phyloP scores from a whole-genome alignment of 2,329 filamentous ascomycete species.

The Cytospora schulzeri region DNA sequence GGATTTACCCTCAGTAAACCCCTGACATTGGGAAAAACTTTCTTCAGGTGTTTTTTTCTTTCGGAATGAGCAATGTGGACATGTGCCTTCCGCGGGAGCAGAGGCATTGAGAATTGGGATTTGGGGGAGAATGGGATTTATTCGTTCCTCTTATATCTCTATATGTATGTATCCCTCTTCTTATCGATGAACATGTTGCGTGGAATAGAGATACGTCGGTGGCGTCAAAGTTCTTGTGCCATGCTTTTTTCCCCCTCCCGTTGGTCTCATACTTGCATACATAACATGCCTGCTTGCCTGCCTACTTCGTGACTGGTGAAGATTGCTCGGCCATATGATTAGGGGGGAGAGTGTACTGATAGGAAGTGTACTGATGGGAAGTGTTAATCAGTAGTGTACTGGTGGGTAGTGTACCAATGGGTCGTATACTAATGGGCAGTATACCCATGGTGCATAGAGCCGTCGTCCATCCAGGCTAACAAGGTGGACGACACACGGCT shows the following conservation, averaged over 20 bases:
- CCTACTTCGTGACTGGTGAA: background rate
- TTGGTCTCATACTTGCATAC: background rate
- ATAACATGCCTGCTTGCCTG: background rate
- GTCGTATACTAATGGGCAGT: too few relatives aligned
- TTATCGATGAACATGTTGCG: conserved; percentile 8
- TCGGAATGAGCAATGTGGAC: conserved; percentile 20
- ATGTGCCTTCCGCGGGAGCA: conserved; percentile 1
- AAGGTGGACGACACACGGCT: too few relatives aligned
- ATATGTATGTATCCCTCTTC: background rate
- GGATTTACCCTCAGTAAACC: conserved; percentile 15
- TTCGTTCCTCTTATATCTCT: background rate
- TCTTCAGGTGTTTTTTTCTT: too few relatives aligned
- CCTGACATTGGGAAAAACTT: background rate
- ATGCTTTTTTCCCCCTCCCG: background rate
- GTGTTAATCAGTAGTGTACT: too few relatives aligned
- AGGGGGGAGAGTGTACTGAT: too few relatives aligned
- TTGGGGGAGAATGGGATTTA: conserved; percentile 11
- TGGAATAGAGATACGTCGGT: background rate
- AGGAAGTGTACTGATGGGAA: too few relatives aligned
- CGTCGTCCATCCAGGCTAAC: too few relatives aligned
- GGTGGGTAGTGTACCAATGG: too few relatives aligned
- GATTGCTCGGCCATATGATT: background rate
- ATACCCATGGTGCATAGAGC: too few relatives aligned
- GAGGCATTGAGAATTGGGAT: background rate
- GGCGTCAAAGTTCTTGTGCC: background rate